Base-by-base conservation (phyloP, 768 basidiomycete species). In the Phlebiopsis gigantea region DNA sequence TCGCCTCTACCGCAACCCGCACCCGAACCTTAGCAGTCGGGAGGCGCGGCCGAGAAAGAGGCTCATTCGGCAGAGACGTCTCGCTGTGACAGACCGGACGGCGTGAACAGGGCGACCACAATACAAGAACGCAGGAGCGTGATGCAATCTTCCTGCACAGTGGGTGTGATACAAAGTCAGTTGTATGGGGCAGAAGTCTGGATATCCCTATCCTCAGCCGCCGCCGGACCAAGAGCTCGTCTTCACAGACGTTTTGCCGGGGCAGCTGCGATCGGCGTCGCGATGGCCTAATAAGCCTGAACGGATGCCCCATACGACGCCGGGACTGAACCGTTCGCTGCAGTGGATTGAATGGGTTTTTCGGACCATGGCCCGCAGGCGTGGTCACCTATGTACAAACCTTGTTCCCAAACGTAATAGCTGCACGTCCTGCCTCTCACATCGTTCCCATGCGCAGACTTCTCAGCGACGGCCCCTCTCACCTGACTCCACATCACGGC, bases 381-480 rank as follows among this genome's bases (percentile, higher is more conserved):
- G 26, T 47, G 28, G 44, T 30, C 21, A 30, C n/a, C 54, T 56
- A 56, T 39, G 46, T 56, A 56, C 55, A 56, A 56, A 49, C 55
- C 55, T 55, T 55, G 31, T 7, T 29, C 31, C 21, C n/a, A 30
- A 39, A 44, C 52, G 42, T 53, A 45, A 44, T 44, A 15, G 14
- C 12, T 24, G 31, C 49, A 57, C 46, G 48, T 46, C 45, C 34
- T 47, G 26, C 39, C 39, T 41, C 48, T 51, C 15, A 43, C 62
- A 61, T 55, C 25, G 34, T 39, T 56, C 53, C 55, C 30, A 22
- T 55, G 56, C 56, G 50, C 21, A 15, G 28, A 43, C 59, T 34
- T 53, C 44, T 53, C 59, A 31, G 24, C 50, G 30, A 28, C n/a
- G 50, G 28, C 31, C 34, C 50, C 34, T 46, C 54, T 55, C 44